Evolutionary conservation across 176 grass and related monocot species (phyloP).

Genomic region (Eragrostis nindensis): DNA sequence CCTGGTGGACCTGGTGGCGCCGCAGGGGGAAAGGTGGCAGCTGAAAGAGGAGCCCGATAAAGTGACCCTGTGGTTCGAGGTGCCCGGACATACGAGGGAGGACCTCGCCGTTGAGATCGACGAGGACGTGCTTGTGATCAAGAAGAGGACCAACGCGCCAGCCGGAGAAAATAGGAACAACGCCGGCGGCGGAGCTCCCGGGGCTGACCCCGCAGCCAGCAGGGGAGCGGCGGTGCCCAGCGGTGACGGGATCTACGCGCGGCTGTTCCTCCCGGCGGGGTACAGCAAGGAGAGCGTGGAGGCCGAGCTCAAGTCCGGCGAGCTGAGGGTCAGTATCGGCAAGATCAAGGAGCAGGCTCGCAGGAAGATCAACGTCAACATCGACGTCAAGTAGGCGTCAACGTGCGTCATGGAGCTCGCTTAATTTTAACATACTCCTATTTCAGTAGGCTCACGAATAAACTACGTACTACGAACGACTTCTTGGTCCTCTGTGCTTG

Average conservation of each 20-base stretch:
- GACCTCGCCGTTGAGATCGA: constrained; percentile 46
- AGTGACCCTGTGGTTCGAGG: constrained; percentile 36
- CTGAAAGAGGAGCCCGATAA: background rate
- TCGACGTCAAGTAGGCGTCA: background rate
- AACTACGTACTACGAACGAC: background rate
- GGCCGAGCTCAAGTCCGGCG: constrained; percentile 38
- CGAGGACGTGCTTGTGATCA: constrained; percentile 49
- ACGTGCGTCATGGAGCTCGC: background rate
- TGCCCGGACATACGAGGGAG: constrained; percentile 35
- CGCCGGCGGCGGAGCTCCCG: background rate
- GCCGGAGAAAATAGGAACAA: no score
- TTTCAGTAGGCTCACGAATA: background rate
- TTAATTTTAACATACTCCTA: background rate
- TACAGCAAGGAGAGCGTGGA: constrained; percentile 32
- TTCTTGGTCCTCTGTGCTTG: background rate
- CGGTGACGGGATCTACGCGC: constrained; percentile 24
- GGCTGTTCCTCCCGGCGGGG: constrained; percentile 38
- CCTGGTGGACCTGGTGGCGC: constrained; percentile 13
- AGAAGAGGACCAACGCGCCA: constrained; percentile 5
- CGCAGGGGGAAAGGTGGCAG: constrained; percentile 34
- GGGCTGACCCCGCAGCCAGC: background rate
- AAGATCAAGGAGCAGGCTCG: constrained; percentile 29
- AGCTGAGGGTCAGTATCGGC: background rate
- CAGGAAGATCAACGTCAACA: constrained; percentile 26
- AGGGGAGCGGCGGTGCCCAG: background rate